These are phyloP conservation scores for Magnolia sinica DNA, from an alignment of 164 flowering plant genomes.

Conservation along the genomic window DNA sequence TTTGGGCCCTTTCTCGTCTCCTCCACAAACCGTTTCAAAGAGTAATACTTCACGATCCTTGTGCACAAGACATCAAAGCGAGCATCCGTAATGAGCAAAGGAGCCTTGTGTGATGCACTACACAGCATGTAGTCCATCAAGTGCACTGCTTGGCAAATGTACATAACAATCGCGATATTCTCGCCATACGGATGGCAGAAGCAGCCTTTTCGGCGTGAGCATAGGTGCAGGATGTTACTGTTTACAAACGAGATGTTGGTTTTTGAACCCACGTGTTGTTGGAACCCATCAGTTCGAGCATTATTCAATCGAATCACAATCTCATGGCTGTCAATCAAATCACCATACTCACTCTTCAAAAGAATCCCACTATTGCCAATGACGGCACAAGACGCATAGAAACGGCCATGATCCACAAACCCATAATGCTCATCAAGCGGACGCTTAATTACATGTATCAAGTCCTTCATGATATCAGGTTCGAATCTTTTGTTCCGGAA, in stretches of 20 bases:
- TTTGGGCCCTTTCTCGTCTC: slow-evolving; percentile 51
- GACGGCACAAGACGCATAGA: slow-evolving; percentile 73
- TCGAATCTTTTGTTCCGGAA: slow-evolving; percentile 43
- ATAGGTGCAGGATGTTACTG: slow-evolving; percentile 71
- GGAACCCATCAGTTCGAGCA: slow-evolving; percentile 50
- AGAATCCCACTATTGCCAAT: slow-evolving; percentile 94
- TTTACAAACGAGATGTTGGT: slow-evolving; percentile 16
- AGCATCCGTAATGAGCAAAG: slow-evolving; percentile 75
- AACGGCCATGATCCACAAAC: slow-evolving; percentile 12
- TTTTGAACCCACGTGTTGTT: slow-evolving; percentile 27
- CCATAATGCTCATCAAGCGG: slow-evolving; percentile 43
- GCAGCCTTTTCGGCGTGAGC: slow-evolving; percentile 66
- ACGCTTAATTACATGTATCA: slow-evolving; percentile 44
- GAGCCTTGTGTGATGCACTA: slow-evolving; percentile 60
- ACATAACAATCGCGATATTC: slow-evolving; percentile 71
- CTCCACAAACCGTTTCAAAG: slow-evolving; percentile 65
- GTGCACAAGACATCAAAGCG: slow-evolving; percentile 81
- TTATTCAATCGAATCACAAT: slow-evolving; percentile 83
- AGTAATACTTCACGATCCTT: slow-evolving; percentile 88
- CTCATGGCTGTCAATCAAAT: slow-evolving; percentile 77
- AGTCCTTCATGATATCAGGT: slow-evolving; percentile 56
- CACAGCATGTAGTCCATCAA: slow-evolving; percentile 75
- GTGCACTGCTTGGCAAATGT: slow-evolving; percentile 86
- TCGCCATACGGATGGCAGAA: slow-evolving; percentile 87
- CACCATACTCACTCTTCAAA: slow-evolving; percentile 52